Conservation (phyloP, 306 rosid genomes). For the Chamaecrista fasciculata region DNA sequence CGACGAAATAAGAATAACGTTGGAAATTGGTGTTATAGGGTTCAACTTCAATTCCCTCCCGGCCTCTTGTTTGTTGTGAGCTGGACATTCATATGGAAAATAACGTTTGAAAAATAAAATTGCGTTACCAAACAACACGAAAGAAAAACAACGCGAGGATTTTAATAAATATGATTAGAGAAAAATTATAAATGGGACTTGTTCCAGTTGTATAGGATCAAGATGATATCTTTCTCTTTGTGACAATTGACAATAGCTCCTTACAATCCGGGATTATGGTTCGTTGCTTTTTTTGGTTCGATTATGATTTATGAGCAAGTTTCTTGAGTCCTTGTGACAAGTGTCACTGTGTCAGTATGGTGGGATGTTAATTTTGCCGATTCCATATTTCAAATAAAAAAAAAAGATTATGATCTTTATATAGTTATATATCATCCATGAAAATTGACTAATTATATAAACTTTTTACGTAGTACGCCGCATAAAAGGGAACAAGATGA, state of each 20-base stretch:
- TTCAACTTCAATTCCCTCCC: conserved; percentile 20
- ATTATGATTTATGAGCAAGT: conserved; percentile 20
- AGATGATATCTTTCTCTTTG: too few species aligned
- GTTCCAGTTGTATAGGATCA: not conserved
- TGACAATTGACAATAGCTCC: conserved; percentile 23
- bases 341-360: conserved; percentile 25
- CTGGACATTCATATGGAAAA: conserved; percentile 25
- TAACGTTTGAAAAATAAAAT: not conserved
- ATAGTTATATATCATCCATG: not conserved
- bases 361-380: not conserved
- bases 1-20: not conserved
- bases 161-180: not conserved
- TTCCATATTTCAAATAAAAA: too few species aligned
- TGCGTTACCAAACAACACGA: not conserved
- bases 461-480: not conserved
- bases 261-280: conserved; percentile 35
- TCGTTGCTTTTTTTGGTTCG: conserved; percentile 27
- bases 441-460: not conserved
- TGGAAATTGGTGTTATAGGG: conserved; percentile 34
- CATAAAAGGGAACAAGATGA: not conserved
- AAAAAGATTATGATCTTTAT: not conserved
- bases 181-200: not conserved
- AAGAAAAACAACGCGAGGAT: not conserved
- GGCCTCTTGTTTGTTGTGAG: conserved; percentile 14
- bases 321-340: conserved; percentile 26